Evolutionary conservation across 495 filamentous ascomycete genomes (phyloP), one percentile per base, ranked within the genome.

Genomic region (Letharia lupina): DNA sequence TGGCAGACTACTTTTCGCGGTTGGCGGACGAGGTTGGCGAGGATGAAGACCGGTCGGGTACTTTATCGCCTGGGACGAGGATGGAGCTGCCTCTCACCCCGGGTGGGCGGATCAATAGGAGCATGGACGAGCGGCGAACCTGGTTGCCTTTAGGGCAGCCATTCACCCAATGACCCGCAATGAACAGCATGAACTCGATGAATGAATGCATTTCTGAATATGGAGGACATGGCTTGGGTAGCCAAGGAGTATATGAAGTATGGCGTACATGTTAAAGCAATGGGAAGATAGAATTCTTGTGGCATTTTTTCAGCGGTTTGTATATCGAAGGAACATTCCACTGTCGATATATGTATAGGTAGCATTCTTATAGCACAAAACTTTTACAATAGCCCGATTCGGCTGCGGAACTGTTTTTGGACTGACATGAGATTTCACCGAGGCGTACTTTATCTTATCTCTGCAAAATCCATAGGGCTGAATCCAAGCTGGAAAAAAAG

Each of bases 1-100:
- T 98, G 18, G 90, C 93, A 2, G 94, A 96, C 70, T 98, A 98
- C 71, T 98, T 98, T 72, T 82, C 87, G 1, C 83, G 89, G 37
- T 73, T 88, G 28, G 82, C 85, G 0, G 85, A 83, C 72, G 83
- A 86, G 61, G 83, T 80, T 45, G 81, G 78, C 3, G 70, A 79
- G 48, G 82, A 84, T 23, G 84, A 86, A 50, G 84, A 86, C 39
- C 78, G 81, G 20, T 69, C 65, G 72, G 64, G 63, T 69, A 69
- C 68, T 15, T 18, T 69, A 37, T 69, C 68, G 28, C 64, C 65
- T 16, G 58, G 70, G 61, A 67, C 64, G 54, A 72, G 87, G 56
- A 82, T 89, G 16, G 82, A 86, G 61, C 75, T 91, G 10, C 88
- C 88, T 47, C 76, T 91, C 23, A 90, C 87, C 1, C 88, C 88